Evolutionary conservation across 192 early-diverging fungal genomes (phyloP).

Genomic region (Funneliformis mosseae): DNA sequence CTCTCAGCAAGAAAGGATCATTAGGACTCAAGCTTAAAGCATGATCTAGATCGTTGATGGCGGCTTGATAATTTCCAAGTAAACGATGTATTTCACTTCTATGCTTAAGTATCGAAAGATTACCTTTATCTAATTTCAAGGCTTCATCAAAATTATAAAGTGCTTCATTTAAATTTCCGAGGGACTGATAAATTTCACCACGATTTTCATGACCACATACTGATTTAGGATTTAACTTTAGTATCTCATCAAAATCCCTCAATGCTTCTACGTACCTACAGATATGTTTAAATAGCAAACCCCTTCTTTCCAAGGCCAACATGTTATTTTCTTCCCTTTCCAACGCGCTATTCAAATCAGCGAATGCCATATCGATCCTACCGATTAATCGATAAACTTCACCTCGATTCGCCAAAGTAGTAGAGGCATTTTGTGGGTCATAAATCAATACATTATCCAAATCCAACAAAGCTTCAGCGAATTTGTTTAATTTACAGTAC

Average conservation of each 20-base stretch:
- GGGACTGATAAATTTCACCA: neutral
- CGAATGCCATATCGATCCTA: neutral
- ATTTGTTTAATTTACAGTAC: neutral
- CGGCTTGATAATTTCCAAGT: neutral
- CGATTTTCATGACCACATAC: neutral
- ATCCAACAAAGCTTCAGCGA: constrained; percentile 10
- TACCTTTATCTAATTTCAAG: neutral
- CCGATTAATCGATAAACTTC: constrained; percentile 21
- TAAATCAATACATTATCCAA: neutral
- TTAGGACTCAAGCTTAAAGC: neutral
- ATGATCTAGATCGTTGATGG: neutral
- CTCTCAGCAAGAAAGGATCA: neutral
- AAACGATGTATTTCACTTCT: constrained; percentile 3
- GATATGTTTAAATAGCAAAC: neutral
- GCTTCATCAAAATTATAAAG: neutral
- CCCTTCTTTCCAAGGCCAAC: constrained; percentile 3
- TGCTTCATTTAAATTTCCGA: constrained; percentile 9
- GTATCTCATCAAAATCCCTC: neutral
- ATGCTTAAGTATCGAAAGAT: neutral
- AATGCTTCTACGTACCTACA: neutral
- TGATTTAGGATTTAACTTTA: neutral
- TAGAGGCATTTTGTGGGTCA: neutral
- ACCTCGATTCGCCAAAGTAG: constrained; percentile 16
- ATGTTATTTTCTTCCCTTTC: neutral
- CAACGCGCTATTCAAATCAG: constrained; percentile 10